Base-by-base conservation (phyloP, 768 basidiomycete species). In the Terana coerulea region DNA sequence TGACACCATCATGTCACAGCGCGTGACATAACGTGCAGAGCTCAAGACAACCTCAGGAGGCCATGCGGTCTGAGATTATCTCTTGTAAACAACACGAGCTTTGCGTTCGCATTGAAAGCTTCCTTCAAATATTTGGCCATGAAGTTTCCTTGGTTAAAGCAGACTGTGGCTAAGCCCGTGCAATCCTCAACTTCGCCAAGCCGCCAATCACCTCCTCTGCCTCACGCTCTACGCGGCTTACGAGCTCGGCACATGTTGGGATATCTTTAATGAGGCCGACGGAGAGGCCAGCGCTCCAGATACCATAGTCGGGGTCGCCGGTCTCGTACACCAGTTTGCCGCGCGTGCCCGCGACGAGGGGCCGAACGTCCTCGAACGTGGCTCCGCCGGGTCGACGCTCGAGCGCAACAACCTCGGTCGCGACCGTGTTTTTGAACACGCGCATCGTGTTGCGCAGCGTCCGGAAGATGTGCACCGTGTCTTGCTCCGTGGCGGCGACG, bases 401-500 rank as follows among this genome's bases (percentile, higher is more conserved):
- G 33, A 94, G 76, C 12, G 76, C 70, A n/a, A 95, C 88, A 15
- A 98, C 95, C 65, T 95, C 85, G 63, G 78, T 64, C 12, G 94
- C 75, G 21, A 95, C 82, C 49, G 80, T 80, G 72, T 95, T 95
- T 74, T 86, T 92, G 75, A 76, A 90, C 10, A 91, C 88, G n/a
- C 90, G 79, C 11, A 88, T 81, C 2, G 90, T 91, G 63, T 93
- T 91, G 62, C 77, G 75, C 40, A 95, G 68, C 0, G 89, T 92
- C 45, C 94, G 81, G 76, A 97, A 93, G 59, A 97, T 94, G 67
- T 95, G 93, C 2, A 88, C 65, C 0, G 92, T 92, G 65, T 93
- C 90, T 49, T 78, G 77, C 66, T 97, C 95, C 0, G 78, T 83
- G 11, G 91, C 86, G 12, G 79, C 74, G 31, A 97, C 86, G 42